Base-by-base conservation (phyloP, 2,329 filamentous ascomycete genomes). In the Alternaria gaisen region DNA sequence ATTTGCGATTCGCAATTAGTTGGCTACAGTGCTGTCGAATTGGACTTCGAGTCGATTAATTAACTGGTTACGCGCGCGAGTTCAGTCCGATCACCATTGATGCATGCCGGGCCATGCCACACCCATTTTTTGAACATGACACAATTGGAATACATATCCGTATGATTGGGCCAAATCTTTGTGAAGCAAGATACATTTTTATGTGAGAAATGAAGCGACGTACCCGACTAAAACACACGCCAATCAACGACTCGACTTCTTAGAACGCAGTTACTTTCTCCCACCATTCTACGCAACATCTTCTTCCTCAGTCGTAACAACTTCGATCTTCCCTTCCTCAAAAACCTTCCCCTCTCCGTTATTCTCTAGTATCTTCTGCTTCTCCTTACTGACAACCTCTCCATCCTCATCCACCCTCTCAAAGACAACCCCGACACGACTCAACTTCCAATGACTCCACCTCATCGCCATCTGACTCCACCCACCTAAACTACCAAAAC, bases 401-500 rank as follows among this genome's bases (percentile, higher is more conserved):
- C 34, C 48, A 18, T 41, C 34, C 10, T 10, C 43, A 26, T 24
- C 24, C 28, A 56, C 36, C 43, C 22, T 50, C 32, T 22, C 32
- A 40, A 48, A 20, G 36, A 61, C 38, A 18, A 58, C 50, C 11
- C 53, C 60, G 9, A 66, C 10, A 18, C 41, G 18, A 46, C 44
- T 58, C 54, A 60, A 40, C 26, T 34, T 47, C 22, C 54, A 63
- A 51, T 65, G 63, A 44, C 58, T 48, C 36, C 46, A 56, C 55
- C 46, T 59, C 30, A 40, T 61, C 24, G 54, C 44, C 16, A 28
- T 46, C 56, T 38, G 22, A 56, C 58, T 64, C 55, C 61, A 62
- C 8, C 64, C 64, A 1, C 53, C 56, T n/a, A 64, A 20, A 9
- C 34, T 34, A 22, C 61, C 64, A 60, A 63, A 66, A 50, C 53